Evolutionary conservation across 2,329 filamentous ascomycete genomes (phyloP).

Genomic region (Talaromyces sp.): DNA sequence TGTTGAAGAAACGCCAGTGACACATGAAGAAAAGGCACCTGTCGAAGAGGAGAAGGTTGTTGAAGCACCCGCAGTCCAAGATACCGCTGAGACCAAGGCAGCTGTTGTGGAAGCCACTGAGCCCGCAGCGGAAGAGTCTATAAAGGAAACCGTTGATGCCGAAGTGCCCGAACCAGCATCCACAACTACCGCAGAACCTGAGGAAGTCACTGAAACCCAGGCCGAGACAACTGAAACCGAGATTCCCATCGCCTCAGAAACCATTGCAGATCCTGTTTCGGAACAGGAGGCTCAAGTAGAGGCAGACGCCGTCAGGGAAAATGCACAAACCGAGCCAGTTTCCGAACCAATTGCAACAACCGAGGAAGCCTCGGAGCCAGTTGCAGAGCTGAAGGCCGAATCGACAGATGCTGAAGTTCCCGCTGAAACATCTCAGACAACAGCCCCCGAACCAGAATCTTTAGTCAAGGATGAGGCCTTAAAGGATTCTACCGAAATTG

Average conservation of each 20-base stretch:
- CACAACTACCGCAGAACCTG: not conserved
- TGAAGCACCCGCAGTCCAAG: not conserved
- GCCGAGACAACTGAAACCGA: not conserved
- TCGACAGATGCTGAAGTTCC: not conserved
- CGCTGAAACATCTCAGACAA: not conserved
- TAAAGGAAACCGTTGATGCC: not conserved
- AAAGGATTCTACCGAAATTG: not conserved
- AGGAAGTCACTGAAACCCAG: not conserved
- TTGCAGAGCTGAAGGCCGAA: not conserved
- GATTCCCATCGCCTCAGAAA: not conserved
- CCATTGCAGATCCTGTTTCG: not conserved
- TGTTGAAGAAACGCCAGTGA: not conserved
- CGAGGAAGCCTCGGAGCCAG: not conserved
- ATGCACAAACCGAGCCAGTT: not conserved
- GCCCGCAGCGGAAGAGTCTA: not conserved
- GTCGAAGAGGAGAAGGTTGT: not conserved
- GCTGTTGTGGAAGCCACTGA: not conserved
- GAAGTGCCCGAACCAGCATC: not conserved
- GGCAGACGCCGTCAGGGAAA: not conserved
- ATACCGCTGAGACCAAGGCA: not conserved
- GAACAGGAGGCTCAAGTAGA: not conserved
- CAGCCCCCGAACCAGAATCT: not conserved
- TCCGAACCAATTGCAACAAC: not conserved
- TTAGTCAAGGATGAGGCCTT: not conserved
- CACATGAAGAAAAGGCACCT: conserved; percentile 6